A percentile compares a stretch with the other conserved stretches of the same genome.
Evolutionary conservation across 2,329 filamentous ascomycete species (phyloP).

Genomic region (Ophiostoma angusticollis): DNA sequence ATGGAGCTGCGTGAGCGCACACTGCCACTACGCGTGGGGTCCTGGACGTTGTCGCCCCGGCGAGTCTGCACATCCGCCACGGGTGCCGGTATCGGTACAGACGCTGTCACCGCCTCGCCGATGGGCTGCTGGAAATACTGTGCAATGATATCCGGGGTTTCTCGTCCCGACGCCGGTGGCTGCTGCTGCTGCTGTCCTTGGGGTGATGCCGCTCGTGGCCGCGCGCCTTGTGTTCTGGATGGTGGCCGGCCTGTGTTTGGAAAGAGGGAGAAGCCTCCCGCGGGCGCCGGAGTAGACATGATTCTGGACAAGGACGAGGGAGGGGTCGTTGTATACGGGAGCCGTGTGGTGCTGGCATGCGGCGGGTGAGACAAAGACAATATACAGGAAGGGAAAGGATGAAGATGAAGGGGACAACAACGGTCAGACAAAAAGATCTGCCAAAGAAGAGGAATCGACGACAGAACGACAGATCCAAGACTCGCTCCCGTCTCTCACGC

Average conservation of each 20-base stretch:
- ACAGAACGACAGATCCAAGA: no score
- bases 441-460: background rate
- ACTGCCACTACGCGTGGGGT: slow-evolving; percentile 36
- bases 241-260: slow-evolving; percentile 36
- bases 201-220: slow-evolving; percentile 24
- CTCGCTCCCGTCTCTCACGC: no score
- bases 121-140: slow-evolving; percentile 7
- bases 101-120: slow-evolving; percentile 13
- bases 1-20: slow-evolving; percentile 42
- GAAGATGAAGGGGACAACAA: background rate
- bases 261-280: slow-evolving; percentile 44
- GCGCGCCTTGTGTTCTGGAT: slow-evolving; percentile 30
- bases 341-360: background rate
- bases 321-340: no score
- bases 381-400: background rate
- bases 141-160: background rate
- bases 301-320: background rate
- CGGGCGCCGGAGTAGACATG: slow-evolving; percentile 28
- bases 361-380: background rate
- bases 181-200: slow-evolving; percentile 13
- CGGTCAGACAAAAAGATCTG: background rate
- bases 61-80: slow-evolving; percentile 29
- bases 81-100: slow-evolving; percentile 25
- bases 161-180: background rate
- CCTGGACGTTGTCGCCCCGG: slow-evolving; percentile 36